Evolutionary conservation across 441 rosid species (phyloP), one percentile per base, ranked within the genome.

Genomic region (Hura crepitans): DNA sequence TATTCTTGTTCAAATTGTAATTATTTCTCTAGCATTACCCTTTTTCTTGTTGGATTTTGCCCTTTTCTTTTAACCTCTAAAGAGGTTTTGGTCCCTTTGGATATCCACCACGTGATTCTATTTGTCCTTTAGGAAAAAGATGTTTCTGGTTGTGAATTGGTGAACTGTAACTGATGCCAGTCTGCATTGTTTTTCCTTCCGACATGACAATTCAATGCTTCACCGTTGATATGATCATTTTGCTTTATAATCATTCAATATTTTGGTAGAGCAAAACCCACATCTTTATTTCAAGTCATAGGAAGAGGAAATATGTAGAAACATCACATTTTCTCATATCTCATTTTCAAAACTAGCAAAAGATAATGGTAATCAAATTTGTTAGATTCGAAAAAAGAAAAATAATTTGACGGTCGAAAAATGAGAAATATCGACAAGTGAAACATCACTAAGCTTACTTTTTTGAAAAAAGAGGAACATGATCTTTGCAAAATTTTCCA

Each of bases 31-130:
- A 28, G 27, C 10, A 3, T 20, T 25, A 12, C 33, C 28, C n/a
- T n/a, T 56, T n/a, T 20, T 28, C 10, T 33, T 31, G 46, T 74
- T 61, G 18, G 65, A 70, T 69, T 63, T 61, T 31, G 43, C 56
- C 27, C 2, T 14, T 23, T 45, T 46, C 25, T 14, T 23, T 45
- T 46, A 20, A n/a, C 70, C 42, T 28, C 12, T 42, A 37, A 51
- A 62, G 70, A 45, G 62, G 46, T 37, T 7, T 2, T n/a, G n/a
- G n/a, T n/a, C n/a, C n/a, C n/a, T 75, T 56, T 46, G 69, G 72
- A 70, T 65, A 71, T 68, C 69, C 35, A 65, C 64, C 1, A 2
- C 49, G 72, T 65, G 78, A 72, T 77, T 74, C 72, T 35, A 8
- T 55, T n/a, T 77, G 70, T 33, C 62, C 65, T 27, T 14, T n/a